Evolutionary conservation across 1,284 basidiomycete genomes (phyloP), one percentile per base, ranked within the genome.

Genomic region (Tilletia horrida): DNA sequence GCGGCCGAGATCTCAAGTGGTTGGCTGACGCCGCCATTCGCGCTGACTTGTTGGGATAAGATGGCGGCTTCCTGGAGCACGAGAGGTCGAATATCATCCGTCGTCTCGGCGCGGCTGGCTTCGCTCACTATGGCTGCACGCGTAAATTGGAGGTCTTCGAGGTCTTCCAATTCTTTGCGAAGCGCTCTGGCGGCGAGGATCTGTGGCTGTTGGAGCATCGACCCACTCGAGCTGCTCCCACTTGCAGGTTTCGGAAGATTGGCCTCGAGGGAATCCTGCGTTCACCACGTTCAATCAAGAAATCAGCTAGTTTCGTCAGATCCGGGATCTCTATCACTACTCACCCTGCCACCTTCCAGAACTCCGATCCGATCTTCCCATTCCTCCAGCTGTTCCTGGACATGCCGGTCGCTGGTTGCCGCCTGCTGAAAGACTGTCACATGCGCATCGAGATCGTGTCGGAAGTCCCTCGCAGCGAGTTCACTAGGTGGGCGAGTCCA

Each of bases 21-120:
- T 13, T 35, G 55, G 2, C 27, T 31, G 6, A 40, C 35, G 16
- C 18, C 18, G 16, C 29, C 55, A 40, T 27, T 40, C 29, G 29
- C 55, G 27, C 55, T 21, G 25, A 84, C 77, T 88, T 86, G 72
- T 90, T 84, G 3, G 23, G 71, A 85, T 85, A 47, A 85, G 84
- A 0, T 47, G 0, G 73, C 73, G 1, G 91, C 88, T 55, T 88
- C 88, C 66, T 85, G 86, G 73, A 90, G 77, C 35, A 97, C 88
- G 1, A 87, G 85, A 2, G 87, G 84, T 7, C 87, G 86, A 65
- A 96, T 88, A 76, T 96, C 90, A 74, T 97, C 93, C 0, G 85
- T 84, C 6, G 86, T 86, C 0, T 88, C 85, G 3, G 90, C 83
- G 9, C 86, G 85, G 64, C 87, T 85, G 0, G 89, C 90, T 62